These are phyloP conservation scores for Escallonia herrerae DNA, from an alignment of 129 eudicot species.

Conservation along the genomic window DNA sequence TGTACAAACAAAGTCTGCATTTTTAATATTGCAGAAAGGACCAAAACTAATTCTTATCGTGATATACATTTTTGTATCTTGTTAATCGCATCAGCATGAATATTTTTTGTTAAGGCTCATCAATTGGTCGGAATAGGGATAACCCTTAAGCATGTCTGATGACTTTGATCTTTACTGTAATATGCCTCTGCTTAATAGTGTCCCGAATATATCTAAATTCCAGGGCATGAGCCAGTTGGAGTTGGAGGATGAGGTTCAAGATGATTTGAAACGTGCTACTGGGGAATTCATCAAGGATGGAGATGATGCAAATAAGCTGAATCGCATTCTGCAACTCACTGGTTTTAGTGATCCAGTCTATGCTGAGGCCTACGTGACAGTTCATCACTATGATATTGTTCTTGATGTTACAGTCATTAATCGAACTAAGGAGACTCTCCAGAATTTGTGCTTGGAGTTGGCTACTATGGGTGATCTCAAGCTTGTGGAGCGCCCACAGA, in stretches of 20 bases:
- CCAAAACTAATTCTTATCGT: no score
- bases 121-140: no score
- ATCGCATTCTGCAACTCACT: conserved; percentile 86
- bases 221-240: conserved; percentile 98
- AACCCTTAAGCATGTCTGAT: not conserved
- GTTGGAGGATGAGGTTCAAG: conserved; percentile 91
- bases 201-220: not conserved
- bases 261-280: conserved; percentile 90
- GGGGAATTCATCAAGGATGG: conserved; percentile 79
- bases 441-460: conserved; percentile 86
- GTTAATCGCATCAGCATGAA: not conserved
- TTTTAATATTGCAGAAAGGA: no score
- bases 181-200: not conserved
- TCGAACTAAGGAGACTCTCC: conserved; percentile 87
- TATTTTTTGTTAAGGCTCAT: not conserved
- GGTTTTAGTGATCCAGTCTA: conserved; percentile 96
- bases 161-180: not conserved
- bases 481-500: conserved; percentile 96
- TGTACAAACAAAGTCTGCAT: no score
- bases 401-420: conserved; percentile 89
- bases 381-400: conserved; percentile 88
- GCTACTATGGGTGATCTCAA: conserved; percentile 99
- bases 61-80: not conserved
- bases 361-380: conserved; percentile 93
- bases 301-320: conserved; percentile 73